These are phyloP conservation scores for Suillus subluteus DNA, from an alignment of 768 basidiomycete genomes.

Conservation along the genomic window DNA sequence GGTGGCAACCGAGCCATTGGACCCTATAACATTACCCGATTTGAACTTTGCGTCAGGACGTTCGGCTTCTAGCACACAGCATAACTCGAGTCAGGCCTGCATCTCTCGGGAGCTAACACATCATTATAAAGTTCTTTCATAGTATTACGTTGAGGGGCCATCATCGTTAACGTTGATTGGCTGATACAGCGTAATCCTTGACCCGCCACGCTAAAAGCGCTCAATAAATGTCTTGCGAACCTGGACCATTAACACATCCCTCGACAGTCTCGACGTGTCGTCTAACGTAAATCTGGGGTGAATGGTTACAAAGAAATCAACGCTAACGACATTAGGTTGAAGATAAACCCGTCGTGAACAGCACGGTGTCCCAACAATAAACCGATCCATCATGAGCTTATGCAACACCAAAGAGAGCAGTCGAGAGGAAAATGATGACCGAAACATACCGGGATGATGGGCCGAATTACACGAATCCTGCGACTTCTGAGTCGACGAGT, in stretches of 20 bases:
- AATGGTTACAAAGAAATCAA: not conserved
- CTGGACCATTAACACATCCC: constrained; percentile 3
- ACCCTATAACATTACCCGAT: not conserved
- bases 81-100: not conserved
- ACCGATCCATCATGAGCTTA: not conserved
- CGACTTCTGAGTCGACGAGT: not conserved
- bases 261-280: constrained; percentile 6
- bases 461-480: not conserved
- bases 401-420: not conserved
- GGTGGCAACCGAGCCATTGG: not conserved
- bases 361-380: not conserved
- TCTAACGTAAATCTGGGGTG: constrained; percentile 8
- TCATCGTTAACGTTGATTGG: not conserved
- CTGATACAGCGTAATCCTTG: constrained; percentile 6
- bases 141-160: not conserved
- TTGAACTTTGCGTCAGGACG: not conserved
- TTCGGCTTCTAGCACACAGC: not conserved
- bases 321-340: not conserved
- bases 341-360: not conserved
- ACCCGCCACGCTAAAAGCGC: not conserved
- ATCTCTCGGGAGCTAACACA: not conserved
- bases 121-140: not conserved
- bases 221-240: not conserved
- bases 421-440: not conserved
- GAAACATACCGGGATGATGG: constrained; percentile 1